phyloP scores from a whole-genome alignment of 108 stramenopile species.

The Hondaea fermentalgiana region DNA sequence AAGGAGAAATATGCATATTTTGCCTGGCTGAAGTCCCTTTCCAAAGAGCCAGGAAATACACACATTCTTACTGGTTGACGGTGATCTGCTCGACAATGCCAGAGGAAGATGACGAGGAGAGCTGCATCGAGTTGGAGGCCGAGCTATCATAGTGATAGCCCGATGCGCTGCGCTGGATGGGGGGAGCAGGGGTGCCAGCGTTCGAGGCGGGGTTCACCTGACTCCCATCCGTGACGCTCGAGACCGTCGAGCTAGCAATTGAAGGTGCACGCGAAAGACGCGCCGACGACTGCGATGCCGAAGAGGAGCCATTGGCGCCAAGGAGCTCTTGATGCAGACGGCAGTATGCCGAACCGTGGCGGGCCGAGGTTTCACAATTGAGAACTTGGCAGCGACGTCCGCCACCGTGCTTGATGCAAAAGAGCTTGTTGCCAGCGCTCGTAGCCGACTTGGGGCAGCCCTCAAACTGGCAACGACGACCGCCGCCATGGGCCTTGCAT shows the following conservation, averaged over 20 bases:
- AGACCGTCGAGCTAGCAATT: neutral
- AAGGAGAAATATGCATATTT: neutral
- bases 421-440: constrained; percentile 34
- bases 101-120: neutral
- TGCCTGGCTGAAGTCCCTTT: neutral
- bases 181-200: neutral
- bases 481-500: constrained; percentile 7
- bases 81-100: neutral
- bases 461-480: neutral
- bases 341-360: neutral
- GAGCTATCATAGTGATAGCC: neutral
- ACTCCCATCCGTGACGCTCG: neutral
- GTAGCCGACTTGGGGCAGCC: neutral
- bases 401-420: constrained; percentile 94
- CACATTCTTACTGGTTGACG: neutral
- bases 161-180: neutral
- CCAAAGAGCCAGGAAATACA: neutral
- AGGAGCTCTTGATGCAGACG: neutral
- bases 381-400: constrained; percentile 67
- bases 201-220: neutral
- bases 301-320: neutral
- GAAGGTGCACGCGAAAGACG: neutral
- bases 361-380: neutral
- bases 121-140: neutral
- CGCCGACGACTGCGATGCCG: neutral